phyloP scores from a whole-genome alignment of 1,284 basidiomycete species.

The Fomitopsis schrenkii region DNA sequence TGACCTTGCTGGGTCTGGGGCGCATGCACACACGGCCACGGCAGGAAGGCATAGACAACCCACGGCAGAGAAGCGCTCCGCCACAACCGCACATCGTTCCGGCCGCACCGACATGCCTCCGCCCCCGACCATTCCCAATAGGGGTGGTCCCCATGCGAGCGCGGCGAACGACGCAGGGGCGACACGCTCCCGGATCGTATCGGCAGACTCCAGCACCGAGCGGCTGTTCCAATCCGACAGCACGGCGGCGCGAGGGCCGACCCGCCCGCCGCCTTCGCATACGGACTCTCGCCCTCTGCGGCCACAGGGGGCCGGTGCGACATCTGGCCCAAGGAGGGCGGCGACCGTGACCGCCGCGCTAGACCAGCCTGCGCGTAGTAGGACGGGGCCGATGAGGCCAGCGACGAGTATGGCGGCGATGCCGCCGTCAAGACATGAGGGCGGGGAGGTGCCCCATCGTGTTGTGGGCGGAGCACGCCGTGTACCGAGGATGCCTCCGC shows the following conservation, averaged over 20 bases:
- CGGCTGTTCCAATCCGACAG: neutral
- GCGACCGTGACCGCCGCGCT: neutral
- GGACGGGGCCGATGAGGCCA: constrained; percentile 13
- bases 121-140: neutral
- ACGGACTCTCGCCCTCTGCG: neutral
- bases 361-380: neutral
- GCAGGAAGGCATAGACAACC: neutral
- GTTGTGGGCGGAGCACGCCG: constrained; percentile 21
- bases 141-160: neutral
- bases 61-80: neutral
- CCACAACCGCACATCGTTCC: neutral
- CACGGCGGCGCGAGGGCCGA: neutral
- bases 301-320: neutral
- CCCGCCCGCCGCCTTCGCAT: neutral
- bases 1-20: neutral
- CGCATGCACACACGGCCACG: neutral
- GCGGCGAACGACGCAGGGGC: neutral
- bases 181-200: neutral
- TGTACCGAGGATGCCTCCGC: constrained; percentile 13
- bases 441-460: constrained; percentile 12
- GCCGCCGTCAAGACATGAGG: constrained; percentile 2
- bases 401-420: constrained; percentile 6
- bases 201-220: neutral
- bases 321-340: neutral
- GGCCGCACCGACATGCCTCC: neutral